Evolutionary conservation across 352 stramenopile species (phyloP).

Genomic region (Globisporangium splendens): DNA sequence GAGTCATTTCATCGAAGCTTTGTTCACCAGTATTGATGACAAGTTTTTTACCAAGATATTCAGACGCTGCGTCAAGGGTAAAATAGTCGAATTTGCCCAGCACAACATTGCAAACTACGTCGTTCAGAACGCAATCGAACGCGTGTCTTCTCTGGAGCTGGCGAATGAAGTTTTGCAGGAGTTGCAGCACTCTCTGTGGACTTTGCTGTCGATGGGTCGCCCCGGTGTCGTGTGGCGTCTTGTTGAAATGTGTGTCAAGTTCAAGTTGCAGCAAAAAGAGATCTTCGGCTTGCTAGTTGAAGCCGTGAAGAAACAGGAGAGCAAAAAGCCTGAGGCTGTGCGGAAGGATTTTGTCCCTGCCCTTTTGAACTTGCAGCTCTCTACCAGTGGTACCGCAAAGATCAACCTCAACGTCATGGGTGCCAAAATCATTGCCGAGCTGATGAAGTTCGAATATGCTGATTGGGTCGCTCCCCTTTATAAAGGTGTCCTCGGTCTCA

Average conservation of each 20-base stretch:
- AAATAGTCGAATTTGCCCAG: slow-evolving; percentile 66
- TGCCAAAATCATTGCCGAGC: slow-evolving; percentile 67
- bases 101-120: slow-evolving; percentile 83
- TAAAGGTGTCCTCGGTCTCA: slow-evolving; percentile 59
- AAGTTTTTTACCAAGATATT: slow-evolving; percentile 69
- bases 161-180: slow-evolving; percentile 55
- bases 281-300: slow-evolving; percentile 52
- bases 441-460: slow-evolving; percentile 59
- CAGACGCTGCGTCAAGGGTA: slow-evolving; percentile 50
- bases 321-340: slow-evolving; percentile 71
- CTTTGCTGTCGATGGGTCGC: slow-evolving; percentile 62
- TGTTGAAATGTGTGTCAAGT: slow-evolving; percentile 68
- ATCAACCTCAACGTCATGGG: slow-evolving; percentile 77
- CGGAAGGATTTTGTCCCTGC: slow-evolving; percentile 62
- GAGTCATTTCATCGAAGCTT: slow-evolving; percentile 70
- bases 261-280: slow-evolving; percentile 44
- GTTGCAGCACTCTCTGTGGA: slow-evolving; percentile 59
- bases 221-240: slow-evolving; percentile 77
- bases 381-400: slow-evolving; percentile 48
- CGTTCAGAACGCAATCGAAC: slow-evolving; percentile 68
- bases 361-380: slow-evolving; percentile 62
- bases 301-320: slow-evolving; percentile 72
- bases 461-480: slow-evolving; percentile 52
- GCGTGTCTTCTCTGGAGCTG: slow-evolving; percentile 36
- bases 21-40: slow-evolving; percentile 57